Conservation (phyloP, 106 monocot genomes). For the Hemerocallis citrina region DNA sequence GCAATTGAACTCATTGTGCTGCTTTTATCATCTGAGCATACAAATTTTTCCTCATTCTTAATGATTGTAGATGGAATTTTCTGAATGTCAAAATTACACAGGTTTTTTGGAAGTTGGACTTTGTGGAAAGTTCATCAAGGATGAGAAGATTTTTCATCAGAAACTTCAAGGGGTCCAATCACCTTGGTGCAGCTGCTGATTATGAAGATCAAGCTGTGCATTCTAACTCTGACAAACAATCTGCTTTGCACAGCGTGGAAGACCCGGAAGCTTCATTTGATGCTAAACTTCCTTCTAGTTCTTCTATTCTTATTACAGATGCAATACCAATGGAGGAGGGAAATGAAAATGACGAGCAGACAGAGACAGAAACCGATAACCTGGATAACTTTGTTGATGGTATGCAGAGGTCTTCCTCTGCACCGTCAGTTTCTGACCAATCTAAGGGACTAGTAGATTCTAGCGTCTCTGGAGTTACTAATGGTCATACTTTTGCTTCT, state of each 20-base stretch:
- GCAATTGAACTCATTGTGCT: background rate
- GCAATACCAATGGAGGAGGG: conserved; percentile 66
- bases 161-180: conserved; percentile 77
- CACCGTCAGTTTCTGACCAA: conserved; percentile 23
- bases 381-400: conserved; percentile 18
- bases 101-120: conserved; percentile 89
- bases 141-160: conserved; percentile 85
- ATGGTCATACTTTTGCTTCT: conserved; percentile 32
- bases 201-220: conserved; percentile 44
- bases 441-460: conserved; percentile 27
- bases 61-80: conserved; percentile 2
- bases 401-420: conserved; percentile 26
- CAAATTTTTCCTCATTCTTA: background rate
- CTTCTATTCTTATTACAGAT: conserved; percentile 63
- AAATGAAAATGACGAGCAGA: conserved; percentile 53
- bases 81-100: conserved; percentile 10
- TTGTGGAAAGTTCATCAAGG: conserved; percentile 78
- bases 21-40: background rate
- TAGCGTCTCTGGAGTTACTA: conserved; percentile 29
- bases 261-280: conserved; percentile 33
- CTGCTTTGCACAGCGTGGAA: conserved; percentile 15
- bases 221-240: conserved; percentile 18
- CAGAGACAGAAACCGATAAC: conserved; percentile 40
- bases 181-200: conserved; percentile 91
- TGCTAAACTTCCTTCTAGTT: conserved; percentile 42